Evolutionary conservation across 2,329 filamentous ascomycete genomes (phyloP).

Genomic region (Cladobotryum protrusum): DNA sequence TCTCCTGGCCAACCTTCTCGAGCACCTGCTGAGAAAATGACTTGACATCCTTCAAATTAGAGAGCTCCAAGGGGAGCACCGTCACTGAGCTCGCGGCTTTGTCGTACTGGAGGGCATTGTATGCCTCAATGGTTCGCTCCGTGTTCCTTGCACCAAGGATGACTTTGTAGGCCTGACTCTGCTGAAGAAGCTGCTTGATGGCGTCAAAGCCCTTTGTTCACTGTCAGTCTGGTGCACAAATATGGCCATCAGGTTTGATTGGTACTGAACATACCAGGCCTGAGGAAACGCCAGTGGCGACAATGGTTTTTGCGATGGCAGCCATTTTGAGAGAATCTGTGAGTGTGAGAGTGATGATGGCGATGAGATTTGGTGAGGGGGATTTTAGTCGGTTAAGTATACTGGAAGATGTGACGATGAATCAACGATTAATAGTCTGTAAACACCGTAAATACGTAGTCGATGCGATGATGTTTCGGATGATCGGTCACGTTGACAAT

Average conservation of each 20-base stretch:
- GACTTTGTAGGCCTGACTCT: slow-evolving; percentile 40
- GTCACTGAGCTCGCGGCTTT: slow-evolving; percentile 32
- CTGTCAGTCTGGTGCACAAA: neutral
- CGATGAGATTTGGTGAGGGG: neutral
- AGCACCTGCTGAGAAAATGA: slow-evolving; percentile 41
- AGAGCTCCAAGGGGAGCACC: slow-evolving; percentile 43
- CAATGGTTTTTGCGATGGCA: slow-evolving; percentile 39
- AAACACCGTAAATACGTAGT: too few species aligned
- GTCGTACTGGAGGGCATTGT: slow-evolving; percentile 37
- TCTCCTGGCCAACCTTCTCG: slow-evolving; percentile 32
- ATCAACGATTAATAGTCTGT: too few species aligned
- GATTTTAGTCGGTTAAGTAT: too few species aligned
- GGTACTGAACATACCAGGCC: slow-evolving; percentile 35
- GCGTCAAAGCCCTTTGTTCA: slow-evolving; percentile 42
- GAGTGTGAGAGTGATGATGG: neutral
- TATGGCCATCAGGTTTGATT: neutral
- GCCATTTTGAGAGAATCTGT: slow-evolving; percentile 25
- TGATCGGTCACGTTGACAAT: too few species aligned
- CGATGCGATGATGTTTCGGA: too few species aligned
- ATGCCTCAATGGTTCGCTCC: slow-evolving; percentile 33
- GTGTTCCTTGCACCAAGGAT: slow-evolving; percentile 46
- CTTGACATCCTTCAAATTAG: slow-evolving; percentile 38
- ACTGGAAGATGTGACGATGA: too few species aligned
- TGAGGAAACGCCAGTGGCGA: slow-evolving; percentile 45
- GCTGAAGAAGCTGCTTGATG: slow-evolving; percentile 44